Evolutionary conservation across 352 stramenopile genomes (phyloP).

Genomic region (Globisporangium sylvaticum): DNA sequence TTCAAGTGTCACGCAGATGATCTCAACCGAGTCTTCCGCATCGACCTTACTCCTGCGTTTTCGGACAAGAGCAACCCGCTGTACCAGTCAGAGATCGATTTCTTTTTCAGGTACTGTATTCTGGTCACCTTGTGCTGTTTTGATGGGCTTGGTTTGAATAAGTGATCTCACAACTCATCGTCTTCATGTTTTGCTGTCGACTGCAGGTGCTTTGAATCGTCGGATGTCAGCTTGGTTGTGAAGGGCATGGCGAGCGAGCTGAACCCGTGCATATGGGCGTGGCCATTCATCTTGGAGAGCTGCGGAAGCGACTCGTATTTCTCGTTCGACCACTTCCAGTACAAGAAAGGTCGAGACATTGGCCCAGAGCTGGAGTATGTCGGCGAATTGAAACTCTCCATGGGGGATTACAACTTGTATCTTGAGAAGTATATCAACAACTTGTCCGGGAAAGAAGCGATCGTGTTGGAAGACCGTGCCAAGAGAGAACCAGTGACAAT

Average conservation of each 20-base stretch:
- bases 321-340: slow-evolving; percentile 77
- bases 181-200: not conserved
- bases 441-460: slow-evolving; percentile 45
- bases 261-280: slow-evolving; percentile 81
- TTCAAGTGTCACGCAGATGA: slow-evolving; percentile 57
- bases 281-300: slow-evolving; percentile 77
- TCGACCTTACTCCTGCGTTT: slow-evolving; percentile 60
- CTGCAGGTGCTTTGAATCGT: slow-evolving; percentile 61
- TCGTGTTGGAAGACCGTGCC: slow-evolving; percentile 62
- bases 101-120: slow-evolving; percentile 38
- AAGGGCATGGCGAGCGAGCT: slow-evolving; percentile 79
- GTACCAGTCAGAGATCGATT: slow-evolving; percentile 62
- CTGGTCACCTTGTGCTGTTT: not conserved
- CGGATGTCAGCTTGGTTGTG: slow-evolving; percentile 72
- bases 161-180: not conserved
- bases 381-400: slow-evolving; percentile 60
- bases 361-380: slow-evolving; percentile 65
- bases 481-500: slow-evolving; percentile 71
- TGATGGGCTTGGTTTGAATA: not conserved
- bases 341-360: slow-evolving; percentile 43
- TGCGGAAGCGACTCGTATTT: slow-evolving; percentile 67
- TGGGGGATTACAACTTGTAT: slow-evolving; percentile 74
- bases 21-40: slow-evolving; percentile 55
- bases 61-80: slow-evolving; percentile 39
- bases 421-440: slow-evolving; percentile 70